Evolutionary conservation across 2,329 filamentous ascomycete species (phyloP).

Genomic region (Fusarium praegraminearum): DNA sequence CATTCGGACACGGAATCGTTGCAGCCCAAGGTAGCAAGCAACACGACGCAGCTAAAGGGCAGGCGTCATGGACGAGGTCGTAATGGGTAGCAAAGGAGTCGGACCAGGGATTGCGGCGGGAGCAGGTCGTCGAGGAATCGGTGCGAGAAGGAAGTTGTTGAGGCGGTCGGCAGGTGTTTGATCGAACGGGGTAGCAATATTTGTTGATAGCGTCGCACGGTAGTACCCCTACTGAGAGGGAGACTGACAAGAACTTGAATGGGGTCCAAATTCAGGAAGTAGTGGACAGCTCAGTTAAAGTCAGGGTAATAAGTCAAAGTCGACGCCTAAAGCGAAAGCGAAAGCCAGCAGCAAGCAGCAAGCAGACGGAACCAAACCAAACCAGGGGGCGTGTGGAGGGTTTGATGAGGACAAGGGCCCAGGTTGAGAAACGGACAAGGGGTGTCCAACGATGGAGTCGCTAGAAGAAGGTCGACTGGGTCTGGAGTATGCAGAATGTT

Average conservation of each 20-base stretch:
- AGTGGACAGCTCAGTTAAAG: slow-evolving; percentile 29
- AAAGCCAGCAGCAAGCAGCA: slow-evolving; percentile 34
- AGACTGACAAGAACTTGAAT: slow-evolving; percentile 34
- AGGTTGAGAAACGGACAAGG: slow-evolving; percentile 41
- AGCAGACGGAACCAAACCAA: slow-evolving; percentile 36
- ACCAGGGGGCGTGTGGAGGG: slow-evolving; percentile 46
- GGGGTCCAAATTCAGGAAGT: slow-evolving; percentile 35
- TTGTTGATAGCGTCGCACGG: slow-evolving; percentile 38
- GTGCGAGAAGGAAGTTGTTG: slow-evolving; percentile 24
- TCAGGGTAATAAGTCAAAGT: slow-evolving; percentile 18
- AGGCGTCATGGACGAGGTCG: slow-evolving; percentile 44
- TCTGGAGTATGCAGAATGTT: slow-evolving; percentile 11
- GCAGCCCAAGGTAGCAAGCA: slow-evolving; percentile 40
- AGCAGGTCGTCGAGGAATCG: slow-evolving; percentile 23
- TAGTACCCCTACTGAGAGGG: slow-evolving; percentile 39
- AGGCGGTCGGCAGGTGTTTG: slow-evolving; percentile 27
- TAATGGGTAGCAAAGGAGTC: slow-evolving; percentile 19
- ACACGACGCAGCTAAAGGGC: slow-evolving; percentile 40
- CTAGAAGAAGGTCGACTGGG: slow-evolving; percentile 37
- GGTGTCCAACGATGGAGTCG: slow-evolving; percentile 36
- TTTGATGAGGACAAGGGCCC: slow-evolving; percentile 47
- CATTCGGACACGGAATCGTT: slow-evolving; percentile 39
- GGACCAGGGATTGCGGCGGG: slow-evolving; percentile 28
- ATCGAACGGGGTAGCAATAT: slow-evolving; percentile 31
- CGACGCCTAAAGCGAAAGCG: slow-evolving; percentile 11